Evolutionary conservation across 163 green algal genomes (phyloP).

Genomic region (Trebouxiophyceae sp.): DNA sequence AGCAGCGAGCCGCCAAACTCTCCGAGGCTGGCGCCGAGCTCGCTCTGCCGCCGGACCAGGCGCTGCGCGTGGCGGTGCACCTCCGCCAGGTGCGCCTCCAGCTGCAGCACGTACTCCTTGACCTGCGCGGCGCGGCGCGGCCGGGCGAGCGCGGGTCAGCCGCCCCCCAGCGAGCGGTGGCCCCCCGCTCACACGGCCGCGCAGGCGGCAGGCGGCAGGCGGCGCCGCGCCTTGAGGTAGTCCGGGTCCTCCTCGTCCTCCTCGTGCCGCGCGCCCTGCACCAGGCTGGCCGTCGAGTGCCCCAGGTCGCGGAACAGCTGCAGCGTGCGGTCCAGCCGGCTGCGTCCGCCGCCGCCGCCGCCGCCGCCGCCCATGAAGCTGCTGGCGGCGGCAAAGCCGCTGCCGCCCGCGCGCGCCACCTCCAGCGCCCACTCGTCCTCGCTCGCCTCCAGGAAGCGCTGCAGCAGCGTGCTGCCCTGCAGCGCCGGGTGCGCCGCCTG

Average conservation of each 20-base stretch:
- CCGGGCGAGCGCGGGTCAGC: neutral
- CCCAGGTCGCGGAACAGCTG: constrained; percentile 50
- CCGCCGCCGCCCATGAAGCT: constrained; percentile 32
- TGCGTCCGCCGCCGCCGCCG: too few relatives aligned
- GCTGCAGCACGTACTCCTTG: constrained; percentile 67
- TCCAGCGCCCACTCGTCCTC: constrained; percentile 70
- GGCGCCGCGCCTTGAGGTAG: constrained; percentile 35
- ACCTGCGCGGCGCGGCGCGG: constrained; percentile 35
- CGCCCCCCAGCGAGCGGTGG: neutral
- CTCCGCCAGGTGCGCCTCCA: constrained; percentile 81
- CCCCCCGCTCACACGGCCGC: neutral
- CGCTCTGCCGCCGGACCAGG: constrained; percentile 66
- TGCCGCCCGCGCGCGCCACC: constrained; percentile 29
- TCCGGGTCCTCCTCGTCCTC: constrained; percentile 65
- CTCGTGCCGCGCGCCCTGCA: constrained; percentile 44
- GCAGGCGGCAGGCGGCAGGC: neutral
- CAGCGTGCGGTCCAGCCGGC: constrained; percentile 32
- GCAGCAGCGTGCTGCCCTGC: constrained; percentile 53
- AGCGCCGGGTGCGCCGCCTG: constrained; percentile 74
- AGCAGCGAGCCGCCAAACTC: constrained; percentile 28
- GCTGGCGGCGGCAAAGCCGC: neutral
- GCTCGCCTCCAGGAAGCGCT: constrained; percentile 80
- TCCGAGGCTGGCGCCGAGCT: constrained; percentile 42
- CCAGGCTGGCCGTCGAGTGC: constrained; percentile 35
- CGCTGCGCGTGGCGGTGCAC: constrained; percentile 64